phyloP scores from a whole-genome alignment of 345 rosid genomes.

The Sisymbrium irio region DNA sequence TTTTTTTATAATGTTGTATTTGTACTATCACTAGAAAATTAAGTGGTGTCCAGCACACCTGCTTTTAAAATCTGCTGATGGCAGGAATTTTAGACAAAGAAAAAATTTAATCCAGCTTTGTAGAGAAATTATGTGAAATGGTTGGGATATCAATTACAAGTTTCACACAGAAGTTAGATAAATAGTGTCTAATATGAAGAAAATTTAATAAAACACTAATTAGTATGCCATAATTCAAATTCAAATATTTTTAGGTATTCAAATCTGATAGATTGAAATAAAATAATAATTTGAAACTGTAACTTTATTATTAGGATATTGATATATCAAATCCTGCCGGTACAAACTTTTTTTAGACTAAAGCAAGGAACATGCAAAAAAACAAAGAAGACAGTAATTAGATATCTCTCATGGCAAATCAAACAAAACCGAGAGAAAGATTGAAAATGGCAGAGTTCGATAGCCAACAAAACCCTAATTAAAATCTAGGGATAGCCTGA shows the following conservation, averaged over 20 bases:
- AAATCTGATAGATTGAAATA: not conserved
- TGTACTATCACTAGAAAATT: no score
- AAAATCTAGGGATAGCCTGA: slow-evolving; percentile 29
- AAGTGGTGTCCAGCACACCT: no score
- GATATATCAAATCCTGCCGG: not conserved
- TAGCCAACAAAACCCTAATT: not conserved
- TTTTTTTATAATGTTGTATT: no score
- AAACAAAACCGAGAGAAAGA: not conserved
- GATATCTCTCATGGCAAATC: not conserved
- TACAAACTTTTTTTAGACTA: not conserved
- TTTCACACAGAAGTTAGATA: no score
- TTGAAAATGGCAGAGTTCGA: not conserved
- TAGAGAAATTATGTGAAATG: no score
- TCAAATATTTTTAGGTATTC: not conserved
- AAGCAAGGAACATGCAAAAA: not conserved
- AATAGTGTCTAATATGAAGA: no score
- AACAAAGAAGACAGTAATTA: not conserved
- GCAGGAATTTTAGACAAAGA: no score
- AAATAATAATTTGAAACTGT: not conserved
- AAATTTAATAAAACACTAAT: no score
- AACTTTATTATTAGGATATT: not conserved
- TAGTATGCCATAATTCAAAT: not conserved
- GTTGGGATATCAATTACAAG: no score
- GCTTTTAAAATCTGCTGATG: no score
- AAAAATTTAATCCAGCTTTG: no score